Evolutionary conservation across 164 flowering plant genomes (phyloP).

Genomic region (Euptelea pleiosperma): DNA sequence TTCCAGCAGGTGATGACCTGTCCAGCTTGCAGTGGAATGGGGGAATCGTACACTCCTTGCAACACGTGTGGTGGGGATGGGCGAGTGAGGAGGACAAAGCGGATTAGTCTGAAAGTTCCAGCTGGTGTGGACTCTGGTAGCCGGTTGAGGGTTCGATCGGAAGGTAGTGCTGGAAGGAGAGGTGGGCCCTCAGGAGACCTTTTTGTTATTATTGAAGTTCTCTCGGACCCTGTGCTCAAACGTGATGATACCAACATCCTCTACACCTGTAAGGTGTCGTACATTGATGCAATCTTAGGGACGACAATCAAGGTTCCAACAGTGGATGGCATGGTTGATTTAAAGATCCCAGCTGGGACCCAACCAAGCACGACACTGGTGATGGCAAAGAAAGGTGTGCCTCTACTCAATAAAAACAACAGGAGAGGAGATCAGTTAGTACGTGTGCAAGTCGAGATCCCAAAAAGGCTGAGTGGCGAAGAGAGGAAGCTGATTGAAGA

Average conservation of each 20-base stretch:
- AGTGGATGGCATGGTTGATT: conserved; percentile 86
- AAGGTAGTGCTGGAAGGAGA: conserved; percentile 82
- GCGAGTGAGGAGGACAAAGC: conserved; percentile 76
- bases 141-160: conserved; percentile 76
- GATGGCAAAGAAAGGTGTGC: conserved; percentile 93
- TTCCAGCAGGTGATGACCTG: conserved; percentile 91
- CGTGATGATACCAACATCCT: conserved; percentile 89
- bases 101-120: conserved; percentile 87
- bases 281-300: conserved; percentile 88
- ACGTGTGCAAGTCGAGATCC: conserved; percentile 87
- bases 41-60: conserved; percentile 80
- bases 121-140: conserved; percentile 92
- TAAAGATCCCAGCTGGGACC: conserved; percentile 88
- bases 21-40: conserved; percentile 74
- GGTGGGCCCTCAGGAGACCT: conserved; percentile 95
- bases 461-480: conserved; percentile 69
- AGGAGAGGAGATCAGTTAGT: conserved; percentile 95
- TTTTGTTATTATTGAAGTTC: conserved; percentile 69
- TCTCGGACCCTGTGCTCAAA: conserved; percentile 77
- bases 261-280: conserved; percentile 84
- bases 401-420: conserved; percentile 60
- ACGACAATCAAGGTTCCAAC: conserved; percentile 88
- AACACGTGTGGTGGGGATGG: conserved; percentile 84
- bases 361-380: conserved; percentile 88
- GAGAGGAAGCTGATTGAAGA: conserved; percentile 89